A percentile compares a stretch with the other conserved stretches of the same genome.
phyloP scores from a whole-genome alignment of 352 stramenopile species.

The Thraustochytrium striatum region DNA sequence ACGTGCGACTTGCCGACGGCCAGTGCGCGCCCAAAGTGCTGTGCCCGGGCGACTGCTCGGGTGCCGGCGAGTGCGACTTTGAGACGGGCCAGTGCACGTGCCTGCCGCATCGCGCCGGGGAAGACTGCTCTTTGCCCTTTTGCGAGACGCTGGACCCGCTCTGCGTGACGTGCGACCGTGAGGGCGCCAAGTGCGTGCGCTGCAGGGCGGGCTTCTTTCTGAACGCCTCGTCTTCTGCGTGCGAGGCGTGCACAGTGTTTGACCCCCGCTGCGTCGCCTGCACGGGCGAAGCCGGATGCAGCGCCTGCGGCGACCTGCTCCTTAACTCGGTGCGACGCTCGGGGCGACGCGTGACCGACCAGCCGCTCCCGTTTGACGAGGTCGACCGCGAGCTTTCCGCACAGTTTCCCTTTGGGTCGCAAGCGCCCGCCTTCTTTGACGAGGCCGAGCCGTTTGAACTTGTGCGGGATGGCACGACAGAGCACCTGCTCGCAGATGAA shows the following conservation, averaged over 20 bases:
- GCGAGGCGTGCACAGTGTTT: conserved; percentile 69
- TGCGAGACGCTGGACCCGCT: conserved; percentile 71
- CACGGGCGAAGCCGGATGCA: conserved; percentile 63
- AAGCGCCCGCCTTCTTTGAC: conserved; percentile 79
- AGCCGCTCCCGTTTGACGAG: conserved; percentile 78
- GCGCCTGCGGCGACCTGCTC: conserved; percentile 79
- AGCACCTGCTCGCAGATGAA: conserved; percentile 63
- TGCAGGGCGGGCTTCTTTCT: conserved; percentile 81
- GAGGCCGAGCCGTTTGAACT: conserved; percentile 77
- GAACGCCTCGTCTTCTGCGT: conserved; percentile 54
- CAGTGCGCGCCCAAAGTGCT: conserved; percentile 79
- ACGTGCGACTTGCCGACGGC: conserved; percentile 71
- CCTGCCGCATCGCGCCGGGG: conserved; percentile 63
- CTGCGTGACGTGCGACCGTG: conserved; percentile 75
- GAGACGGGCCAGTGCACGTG: conserved; percentile 76
- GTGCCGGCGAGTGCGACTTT: conserved; percentile 78
- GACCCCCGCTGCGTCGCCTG: conserved; percentile 85
- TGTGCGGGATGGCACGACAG: conserved; percentile 49
- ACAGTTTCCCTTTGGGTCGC: conserved; percentile 79
- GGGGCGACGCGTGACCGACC: conserved; percentile 68
- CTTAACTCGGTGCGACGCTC: conserved; percentile 83
- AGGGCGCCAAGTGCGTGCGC: conserved; percentile 62
- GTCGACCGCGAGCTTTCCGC: conserved; percentile 77
- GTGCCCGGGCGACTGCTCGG: conserved; percentile 80
- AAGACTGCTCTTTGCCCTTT: conserved; percentile 67